These are phyloP conservation scores for Dianthus caryophyllus DNA, from an alignment of 148 eudicot species.

Conservation along the genomic window DNA sequence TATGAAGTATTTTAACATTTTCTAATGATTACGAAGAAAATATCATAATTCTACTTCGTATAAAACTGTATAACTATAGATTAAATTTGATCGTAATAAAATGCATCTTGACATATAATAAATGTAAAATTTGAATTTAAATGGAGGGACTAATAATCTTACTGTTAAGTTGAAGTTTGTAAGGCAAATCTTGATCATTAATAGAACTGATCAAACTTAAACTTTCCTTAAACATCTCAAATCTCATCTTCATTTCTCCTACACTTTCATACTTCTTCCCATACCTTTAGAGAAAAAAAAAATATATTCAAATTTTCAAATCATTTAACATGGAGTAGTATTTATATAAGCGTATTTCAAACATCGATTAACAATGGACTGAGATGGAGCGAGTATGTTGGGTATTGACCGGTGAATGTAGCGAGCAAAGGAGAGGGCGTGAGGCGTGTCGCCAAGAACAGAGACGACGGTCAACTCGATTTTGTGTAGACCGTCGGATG, in stretches of 20 bases:
- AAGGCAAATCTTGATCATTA: slow-evolving; percentile 56
- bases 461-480: slow-evolving; percentile 41
- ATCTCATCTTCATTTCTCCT: slow-evolving; percentile 62
- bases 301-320: neutral
- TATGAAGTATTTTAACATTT: no score
- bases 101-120: no score
- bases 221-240: slow-evolving; percentile 55
- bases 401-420: slow-evolving; percentile 54
- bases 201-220: slow-evolving; percentile 65
- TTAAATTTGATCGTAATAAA: no score
- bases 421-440: slow-evolving; percentile 82
- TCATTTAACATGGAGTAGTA: neutral
- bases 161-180: slow-evolving; percentile 79
- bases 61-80: no score
- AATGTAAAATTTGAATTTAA: no score
- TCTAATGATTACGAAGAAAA: no score
- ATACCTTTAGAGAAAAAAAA: slow-evolving; percentile 46
- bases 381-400: no score
- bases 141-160: slow-evolving; percentile 9
- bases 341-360: no score
- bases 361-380: neutral
- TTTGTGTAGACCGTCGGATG: slow-evolving; percentile 46
- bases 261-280: slow-evolving; percentile 72
- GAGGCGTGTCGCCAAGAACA: slow-evolving; percentile 56
- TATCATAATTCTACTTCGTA: no score